Evolutionary conservation across 2,329 filamentous ascomycete genomes (phyloP).

Genomic region (Botrytis medusae): DNA sequence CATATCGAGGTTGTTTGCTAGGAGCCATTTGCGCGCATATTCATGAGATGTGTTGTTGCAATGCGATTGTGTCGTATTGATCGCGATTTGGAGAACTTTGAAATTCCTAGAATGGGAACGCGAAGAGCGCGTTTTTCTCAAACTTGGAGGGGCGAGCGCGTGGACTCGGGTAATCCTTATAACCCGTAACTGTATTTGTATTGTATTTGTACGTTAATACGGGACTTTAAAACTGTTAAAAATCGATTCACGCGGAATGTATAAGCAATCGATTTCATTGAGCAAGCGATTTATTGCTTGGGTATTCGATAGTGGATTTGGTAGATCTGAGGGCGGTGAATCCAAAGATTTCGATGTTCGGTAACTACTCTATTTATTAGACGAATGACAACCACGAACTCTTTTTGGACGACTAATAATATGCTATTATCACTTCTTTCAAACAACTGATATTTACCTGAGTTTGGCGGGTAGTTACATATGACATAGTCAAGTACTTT

Average conservation of each 20-base stretch:
- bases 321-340: constrained; percentile 7
- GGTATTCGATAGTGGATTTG: background rate
- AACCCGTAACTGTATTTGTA: background rate
- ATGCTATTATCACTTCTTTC: background rate
- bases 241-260: background rate
- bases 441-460: background rate
- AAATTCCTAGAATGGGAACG: constrained; percentile 13
- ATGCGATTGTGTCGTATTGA: constrained; percentile 6
- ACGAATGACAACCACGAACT: background rate
- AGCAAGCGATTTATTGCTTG: background rate
- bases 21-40: constrained; percentile 22
- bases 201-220: background rate
- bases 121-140: constrained; percentile 14
- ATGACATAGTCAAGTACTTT: background rate
- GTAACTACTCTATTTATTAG: background rate
- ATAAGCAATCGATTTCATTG: background rate
- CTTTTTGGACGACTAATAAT: background rate
- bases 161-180: background rate
- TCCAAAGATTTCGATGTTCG: background rate
- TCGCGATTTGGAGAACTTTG: background rate
- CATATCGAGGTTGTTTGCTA: constrained; percentile 18
- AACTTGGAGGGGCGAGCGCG: constrained; percentile 12
- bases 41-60: background rate
- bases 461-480: background rate
- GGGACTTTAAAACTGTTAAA: background rate